Percentiles rank a stretch among this genome's conserved stretches.
Evolutionary conservation across 208 protist genomes (phyloP).

Genomic region (Paratrypanosoma confusum): DNA sequence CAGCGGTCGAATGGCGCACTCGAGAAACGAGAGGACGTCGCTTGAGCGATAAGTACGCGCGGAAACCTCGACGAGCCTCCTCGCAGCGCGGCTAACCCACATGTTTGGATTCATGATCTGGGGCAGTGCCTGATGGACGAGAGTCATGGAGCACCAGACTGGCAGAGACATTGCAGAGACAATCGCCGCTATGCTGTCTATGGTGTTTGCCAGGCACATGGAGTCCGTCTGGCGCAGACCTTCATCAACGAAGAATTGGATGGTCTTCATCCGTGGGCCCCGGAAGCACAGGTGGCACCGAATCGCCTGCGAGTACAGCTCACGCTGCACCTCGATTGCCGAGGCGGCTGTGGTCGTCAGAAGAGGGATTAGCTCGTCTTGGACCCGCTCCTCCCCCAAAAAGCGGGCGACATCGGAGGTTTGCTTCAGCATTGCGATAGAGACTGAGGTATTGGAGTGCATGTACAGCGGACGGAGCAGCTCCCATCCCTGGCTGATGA

Average conservation of each 20-base stretch:
- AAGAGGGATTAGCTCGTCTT: constrained; percentile 58
- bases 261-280: constrained; percentile 24
- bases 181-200: constrained; percentile 31
- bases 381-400: constrained; percentile 45
- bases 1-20: constrained; percentile 21
- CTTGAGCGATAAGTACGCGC: constrained; percentile 26
- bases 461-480: constrained; percentile 43
- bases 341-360: constrained; percentile 46
- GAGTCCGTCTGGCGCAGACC: constrained; percentile 29
- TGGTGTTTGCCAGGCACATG: constrained; percentile 22
- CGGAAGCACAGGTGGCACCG: constrained; percentile 31
- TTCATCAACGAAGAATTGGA: constrained; percentile 61
- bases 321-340: constrained; percentile 27
- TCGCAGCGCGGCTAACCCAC: constrained; percentile 39
- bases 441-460: constrained; percentile 21
- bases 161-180: constrained; percentile 15
- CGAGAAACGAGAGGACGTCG: constrained; percentile 32
- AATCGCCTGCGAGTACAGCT: constrained; percentile 49
- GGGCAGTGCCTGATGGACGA: constrained; percentile 46
- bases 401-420: constrained; percentile 32
- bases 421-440: constrained; percentile 20
- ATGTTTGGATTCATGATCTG: constrained; percentile 21
- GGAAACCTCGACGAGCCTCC: constrained; percentile 35
- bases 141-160: constrained; percentile 27
- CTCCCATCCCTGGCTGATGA: constrained; percentile 52